Conservation (phyloP, 192 early-diverging fungal species). For the Coemansia sp. region DNA sequence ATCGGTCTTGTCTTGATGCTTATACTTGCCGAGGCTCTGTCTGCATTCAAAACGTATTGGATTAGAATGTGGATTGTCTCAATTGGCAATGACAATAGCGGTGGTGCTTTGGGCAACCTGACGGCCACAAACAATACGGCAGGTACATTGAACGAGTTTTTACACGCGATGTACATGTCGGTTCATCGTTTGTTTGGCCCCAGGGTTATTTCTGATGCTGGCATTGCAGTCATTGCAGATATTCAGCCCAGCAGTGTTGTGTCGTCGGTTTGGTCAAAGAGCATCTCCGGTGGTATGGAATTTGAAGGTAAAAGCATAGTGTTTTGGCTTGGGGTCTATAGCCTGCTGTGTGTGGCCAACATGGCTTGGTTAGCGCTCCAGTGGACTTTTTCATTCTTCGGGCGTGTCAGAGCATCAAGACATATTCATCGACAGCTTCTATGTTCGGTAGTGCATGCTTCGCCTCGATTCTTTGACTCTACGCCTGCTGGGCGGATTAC, state of each 20-base stretch:
- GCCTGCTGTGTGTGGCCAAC: conserved; percentile 55
- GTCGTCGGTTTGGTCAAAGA: too few species aligned
- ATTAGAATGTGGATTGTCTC: conserved; percentile 59
- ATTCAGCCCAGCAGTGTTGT: too few species aligned
- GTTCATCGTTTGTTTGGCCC: too few species aligned
- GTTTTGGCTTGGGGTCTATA: conserved; percentile 71
- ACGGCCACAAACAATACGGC: too few species aligned
- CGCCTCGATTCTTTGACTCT: conserved; percentile 81
- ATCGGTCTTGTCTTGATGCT: conserved; percentile 49
- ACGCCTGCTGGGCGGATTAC: conserved; percentile 83
- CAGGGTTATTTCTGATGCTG: too few species aligned
- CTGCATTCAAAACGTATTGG: conserved; percentile 63
- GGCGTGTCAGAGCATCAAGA: conserved; percentile 58
- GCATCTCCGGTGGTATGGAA: too few species aligned
- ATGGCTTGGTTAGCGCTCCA: conserved; percentile 40
- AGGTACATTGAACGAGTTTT: too few species aligned
- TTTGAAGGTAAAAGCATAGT: too few species aligned
- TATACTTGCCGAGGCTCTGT: conserved; percentile 34
- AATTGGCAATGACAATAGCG: background rate
- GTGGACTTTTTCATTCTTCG: conserved; percentile 47
- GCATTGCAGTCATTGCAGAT: too few species aligned
- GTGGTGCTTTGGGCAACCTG: too few species aligned
- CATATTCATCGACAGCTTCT: conserved; percentile 61
- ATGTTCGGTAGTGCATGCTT: conserved; percentile 60
- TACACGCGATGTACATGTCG: too few species aligned